Percentiles rank a stretch among this genome's conserved stretches.
These are phyloP conservation scores for Trametes hirsuta DNA, from an alignment of 1,284 basidiomycete genomes.

Conservation along the genomic window DNA sequence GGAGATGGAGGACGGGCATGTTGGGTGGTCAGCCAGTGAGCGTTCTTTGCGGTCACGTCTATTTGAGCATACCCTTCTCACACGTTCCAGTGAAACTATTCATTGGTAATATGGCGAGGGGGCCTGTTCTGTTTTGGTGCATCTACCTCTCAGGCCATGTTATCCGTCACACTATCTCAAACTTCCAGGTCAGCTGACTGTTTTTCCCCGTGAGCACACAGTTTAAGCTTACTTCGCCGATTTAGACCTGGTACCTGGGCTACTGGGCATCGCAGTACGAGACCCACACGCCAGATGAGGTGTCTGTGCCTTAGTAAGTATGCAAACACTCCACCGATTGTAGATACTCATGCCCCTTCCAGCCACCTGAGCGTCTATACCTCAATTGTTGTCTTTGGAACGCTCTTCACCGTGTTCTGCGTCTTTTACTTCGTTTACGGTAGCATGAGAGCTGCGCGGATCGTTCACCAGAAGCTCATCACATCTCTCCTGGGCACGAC, in stretches of 20 bases:
- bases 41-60: not conserved
- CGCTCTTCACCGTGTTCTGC: constrained; percentile 33
- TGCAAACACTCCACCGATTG: not conserved
- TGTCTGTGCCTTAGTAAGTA: constrained; percentile 27
- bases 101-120: constrained; percentile 35
- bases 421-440: constrained; percentile 44
- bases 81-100: constrained; percentile 34
- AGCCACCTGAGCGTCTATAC: constrained; percentile 50
- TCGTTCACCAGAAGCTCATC: constrained; percentile 61
- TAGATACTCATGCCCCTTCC: not conserved
- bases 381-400: constrained; percentile 36
- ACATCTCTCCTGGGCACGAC: constrained; percentile 59
- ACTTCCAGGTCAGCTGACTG: constrained; percentile 9
- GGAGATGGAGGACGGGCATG: constrained; percentile 60
- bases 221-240: constrained; percentile 18
- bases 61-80: not conserved
- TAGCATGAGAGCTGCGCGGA: constrained; percentile 53
- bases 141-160: constrained; percentile 22
- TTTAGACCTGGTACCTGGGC: constrained; percentile 34
- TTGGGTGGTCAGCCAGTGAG: constrained; percentile 49
- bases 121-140: constrained; percentile 38
- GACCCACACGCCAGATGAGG: constrained; percentile 27
- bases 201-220: constrained; percentile 13
- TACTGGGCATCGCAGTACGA: constrained; percentile 39
- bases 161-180: not conserved